Conservation (phyloP, 495 filamentous ascomycete genomes). For the Tuber magnatum region DNA sequence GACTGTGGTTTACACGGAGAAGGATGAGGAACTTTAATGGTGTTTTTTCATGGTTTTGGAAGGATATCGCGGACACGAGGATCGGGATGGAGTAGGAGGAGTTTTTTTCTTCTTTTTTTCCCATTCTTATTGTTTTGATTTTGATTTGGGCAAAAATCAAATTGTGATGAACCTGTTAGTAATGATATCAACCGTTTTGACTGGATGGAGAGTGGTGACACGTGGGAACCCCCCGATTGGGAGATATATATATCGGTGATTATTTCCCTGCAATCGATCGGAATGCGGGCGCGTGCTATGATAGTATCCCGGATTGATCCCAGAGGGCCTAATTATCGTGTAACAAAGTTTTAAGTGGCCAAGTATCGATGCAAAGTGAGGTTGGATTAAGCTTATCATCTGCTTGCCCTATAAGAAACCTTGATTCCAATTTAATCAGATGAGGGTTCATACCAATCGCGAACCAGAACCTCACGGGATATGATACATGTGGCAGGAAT, state of each 20-base stretch:
- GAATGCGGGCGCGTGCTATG: neutral
- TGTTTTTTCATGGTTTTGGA: neutral
- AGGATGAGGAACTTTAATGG: constrained; percentile 21
- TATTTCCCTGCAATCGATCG: neutral
- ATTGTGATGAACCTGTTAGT: neutral
- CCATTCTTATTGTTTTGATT: neutral
- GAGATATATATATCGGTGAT: neutral
- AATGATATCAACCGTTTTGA: neutral
- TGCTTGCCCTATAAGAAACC: neutral
- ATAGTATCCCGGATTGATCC: neutral
- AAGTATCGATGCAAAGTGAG: neutral
- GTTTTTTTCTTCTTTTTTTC: neutral
- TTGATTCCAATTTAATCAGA: neutral
- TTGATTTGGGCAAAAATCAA: neutral
- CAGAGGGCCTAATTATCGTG: neutral
- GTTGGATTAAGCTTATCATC: neutral
- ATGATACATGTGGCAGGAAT: neutral
- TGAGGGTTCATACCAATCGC: neutral
- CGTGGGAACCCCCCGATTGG: neutral
- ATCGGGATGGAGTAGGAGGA: constrained; percentile 2
- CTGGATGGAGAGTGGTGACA: neutral
- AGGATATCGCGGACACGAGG: neutral
- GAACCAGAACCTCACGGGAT: neutral
- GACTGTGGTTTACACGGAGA: constrained; percentile 39
- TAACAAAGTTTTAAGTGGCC: neutral